Evolutionary conservation across 139 green algal species (phyloP).

Genomic region (Tetratostichococcus sp.): DNA sequence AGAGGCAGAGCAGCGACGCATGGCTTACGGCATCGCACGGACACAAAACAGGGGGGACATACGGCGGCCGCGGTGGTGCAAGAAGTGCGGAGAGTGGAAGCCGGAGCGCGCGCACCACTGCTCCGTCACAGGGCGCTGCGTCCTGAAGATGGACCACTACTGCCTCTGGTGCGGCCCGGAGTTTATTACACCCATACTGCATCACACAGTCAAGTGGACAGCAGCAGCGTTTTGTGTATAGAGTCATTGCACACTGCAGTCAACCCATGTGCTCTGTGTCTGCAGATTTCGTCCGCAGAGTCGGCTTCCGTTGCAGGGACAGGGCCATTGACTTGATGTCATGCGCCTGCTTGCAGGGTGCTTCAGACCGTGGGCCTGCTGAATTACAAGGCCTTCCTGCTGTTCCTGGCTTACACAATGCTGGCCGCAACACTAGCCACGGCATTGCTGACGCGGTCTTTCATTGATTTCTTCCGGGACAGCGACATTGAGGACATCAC

Average conservation of each 20-base stretch:
- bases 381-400: slow-evolving; percentile 96
- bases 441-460: slow-evolving; percentile 25
- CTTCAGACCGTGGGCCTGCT: slow-evolving; percentile 88
- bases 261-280: too few relatives aligned
- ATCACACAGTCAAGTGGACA: too few relatives aligned
- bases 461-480: slow-evolving; percentile 57
- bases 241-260: too few relatives aligned
- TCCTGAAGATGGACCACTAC: slow-evolving; percentile 85
- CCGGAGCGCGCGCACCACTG: slow-evolving; percentile 88
- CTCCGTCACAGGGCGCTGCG: slow-evolving; percentile 77
- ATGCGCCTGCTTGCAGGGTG: slow-evolving; percentile 55
- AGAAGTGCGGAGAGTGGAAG: slow-evolving; percentile 78
- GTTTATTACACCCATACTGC: too few relatives aligned
- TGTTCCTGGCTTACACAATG: slow-evolving; percentile 81
- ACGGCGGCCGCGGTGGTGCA: slow-evolving; percentile 39
- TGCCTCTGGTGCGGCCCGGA: slow-evolving; percentile 29
- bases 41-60: slow-evolving; percentile 2
- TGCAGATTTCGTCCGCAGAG: too few relatives aligned
- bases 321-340: too few relatives aligned
- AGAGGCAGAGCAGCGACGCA: slow-evolving; percentile 16
- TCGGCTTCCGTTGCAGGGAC: too few relatives aligned
- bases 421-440: slow-evolving; percentile 38
- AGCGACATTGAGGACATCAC: background rate
- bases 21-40: slow-evolving; percentile 13
- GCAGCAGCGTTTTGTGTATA: too few relatives aligned